Conservation (phyloP, 2,329 filamentous ascomycete species). For the Calonectria pseudoreteaudii region DNA sequence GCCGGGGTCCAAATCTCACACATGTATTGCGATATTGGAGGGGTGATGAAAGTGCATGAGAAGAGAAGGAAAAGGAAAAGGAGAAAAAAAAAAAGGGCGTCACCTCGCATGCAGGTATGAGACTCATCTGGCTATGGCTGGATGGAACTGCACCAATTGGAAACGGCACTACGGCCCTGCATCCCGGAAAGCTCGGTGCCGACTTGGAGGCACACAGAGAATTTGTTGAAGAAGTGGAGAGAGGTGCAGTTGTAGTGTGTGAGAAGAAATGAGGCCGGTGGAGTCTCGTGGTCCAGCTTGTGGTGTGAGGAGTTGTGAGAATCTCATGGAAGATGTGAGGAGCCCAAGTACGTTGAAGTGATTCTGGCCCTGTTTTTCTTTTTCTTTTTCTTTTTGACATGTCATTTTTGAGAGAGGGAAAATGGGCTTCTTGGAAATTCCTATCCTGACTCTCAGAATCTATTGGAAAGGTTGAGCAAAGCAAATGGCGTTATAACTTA, state of each 20-base stretch:
- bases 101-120: background rate
- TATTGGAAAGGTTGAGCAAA: background rate
- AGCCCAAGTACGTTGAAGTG: background rate
- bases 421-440: background rate
- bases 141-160: background rate
- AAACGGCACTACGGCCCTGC: background rate
- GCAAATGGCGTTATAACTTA: background rate
- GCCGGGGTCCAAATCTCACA: constrained; percentile 3
- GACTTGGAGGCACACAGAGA: background rate
- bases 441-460: background rate
- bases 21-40: background rate
- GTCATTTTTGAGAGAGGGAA: background rate
- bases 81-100: background rate
- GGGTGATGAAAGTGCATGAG: background rate
- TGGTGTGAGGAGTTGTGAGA: constrained; percentile 1
- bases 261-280: background rate
- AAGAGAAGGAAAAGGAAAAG: background rate
- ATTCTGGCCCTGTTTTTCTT: background rate
- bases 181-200: background rate
- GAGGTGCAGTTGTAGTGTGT: background rate
- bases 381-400: background rate
- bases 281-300: background rate
- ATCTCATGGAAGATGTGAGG: background rate
- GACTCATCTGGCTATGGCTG: background rate
- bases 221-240: constrained; percentile 8